Evolutionary conservation across 192 early-diverging fungal species (phyloP).

Genomic region (Backusella tarrabulga): DNA sequence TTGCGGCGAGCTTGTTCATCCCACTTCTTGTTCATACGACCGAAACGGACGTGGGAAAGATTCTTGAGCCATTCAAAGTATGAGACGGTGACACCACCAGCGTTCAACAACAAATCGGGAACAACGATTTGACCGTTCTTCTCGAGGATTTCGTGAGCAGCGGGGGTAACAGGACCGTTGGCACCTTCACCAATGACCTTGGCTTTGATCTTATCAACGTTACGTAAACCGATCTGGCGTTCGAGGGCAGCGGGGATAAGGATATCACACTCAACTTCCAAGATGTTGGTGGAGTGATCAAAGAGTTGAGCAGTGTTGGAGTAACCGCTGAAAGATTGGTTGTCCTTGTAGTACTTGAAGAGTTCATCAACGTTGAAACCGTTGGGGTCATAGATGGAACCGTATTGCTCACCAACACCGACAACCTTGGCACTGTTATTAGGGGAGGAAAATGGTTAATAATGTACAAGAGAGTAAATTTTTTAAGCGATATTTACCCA

Average conservation of each 20-base stretch:
- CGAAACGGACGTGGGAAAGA: conserved; percentile 80
- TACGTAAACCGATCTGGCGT: conserved; percentile 73
- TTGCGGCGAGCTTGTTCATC: conserved; percentile 74
- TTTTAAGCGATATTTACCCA: conserved; percentile 32
- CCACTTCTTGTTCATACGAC: conserved; percentile 84
- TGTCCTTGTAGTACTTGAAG: conserved; percentile 57
- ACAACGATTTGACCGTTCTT: conserved; percentile 61
- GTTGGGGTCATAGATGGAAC: conserved; percentile 57
- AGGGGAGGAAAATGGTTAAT: neutral
- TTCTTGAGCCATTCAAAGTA: conserved; percentile 88
- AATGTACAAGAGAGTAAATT: neutral
- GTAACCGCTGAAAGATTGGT: conserved; percentile 69
- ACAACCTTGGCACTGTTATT: conserved; percentile 63
- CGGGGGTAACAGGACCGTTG: conserved; percentile 79
- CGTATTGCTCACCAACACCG: conserved; percentile 72
- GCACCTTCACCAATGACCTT: conserved; percentile 83
- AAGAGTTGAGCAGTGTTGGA: conserved; percentile 57
- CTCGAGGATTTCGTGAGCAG: conserved; percentile 64
- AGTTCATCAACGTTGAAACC: conserved; percentile 70
- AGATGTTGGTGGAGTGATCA: conserved; percentile 49
- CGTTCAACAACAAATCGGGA: conserved; percentile 77
- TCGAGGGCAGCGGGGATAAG: conserved; percentile 82
- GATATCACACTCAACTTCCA: conserved; percentile 81
- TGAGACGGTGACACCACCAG: conserved; percentile 83
- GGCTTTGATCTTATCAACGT: conserved; percentile 71